Percentiles rank a stretch among this genome's conserved stretches.
These are phyloP conservation scores for Citrullus amarus DNA, from an alignment of 306 rosid genomes.

Conservation along the genomic window DNA sequence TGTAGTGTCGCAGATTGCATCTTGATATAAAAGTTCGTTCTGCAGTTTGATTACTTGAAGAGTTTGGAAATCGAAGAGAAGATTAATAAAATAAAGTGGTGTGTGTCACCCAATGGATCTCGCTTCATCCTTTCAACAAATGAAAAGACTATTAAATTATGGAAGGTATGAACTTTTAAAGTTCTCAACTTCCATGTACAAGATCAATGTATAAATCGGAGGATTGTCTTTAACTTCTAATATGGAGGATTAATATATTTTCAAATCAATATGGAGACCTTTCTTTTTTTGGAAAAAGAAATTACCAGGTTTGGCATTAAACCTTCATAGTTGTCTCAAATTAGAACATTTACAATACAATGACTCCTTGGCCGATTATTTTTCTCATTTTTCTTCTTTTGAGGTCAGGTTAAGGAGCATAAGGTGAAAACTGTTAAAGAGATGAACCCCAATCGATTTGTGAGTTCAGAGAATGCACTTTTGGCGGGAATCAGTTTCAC, in stretches of 20 bases:
- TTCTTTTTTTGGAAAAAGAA: neutral
- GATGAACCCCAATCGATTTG: slow-evolving; percentile 20
- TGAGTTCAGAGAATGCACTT: slow-evolving; percentile 41
- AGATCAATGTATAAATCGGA: neutral
- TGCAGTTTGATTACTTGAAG: slow-evolving; percentile 51
- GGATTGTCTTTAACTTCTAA: neutral
- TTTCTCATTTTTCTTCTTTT: slow-evolving; percentile 6
- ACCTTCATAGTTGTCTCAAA: neutral
- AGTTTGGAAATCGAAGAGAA: slow-evolving; percentile 49
- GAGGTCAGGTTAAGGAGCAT: slow-evolving; percentile 45
- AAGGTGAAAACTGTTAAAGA: slow-evolving; percentile 39
- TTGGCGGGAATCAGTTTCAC: slow-evolving; percentile 43
- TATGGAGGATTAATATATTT: neutral
- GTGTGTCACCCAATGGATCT: slow-evolving; percentile 35
- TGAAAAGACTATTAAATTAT: slow-evolving; percentile 55
- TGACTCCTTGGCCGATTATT: neutral
- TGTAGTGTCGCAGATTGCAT: neutral
- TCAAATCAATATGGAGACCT: neutral
- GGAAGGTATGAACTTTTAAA: slow-evolving; percentile 33
- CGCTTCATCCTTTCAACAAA: slow-evolving; percentile 48
- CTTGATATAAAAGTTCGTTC: neutral
- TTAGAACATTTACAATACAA: neutral
- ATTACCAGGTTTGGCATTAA: neutral
- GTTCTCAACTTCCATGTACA: neutral
- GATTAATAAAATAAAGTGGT: slow-evolving; percentile 54